Evolutionary conservation across 345 rosid species (phyloP).

Genomic region (Balakata baccata): DNA sequence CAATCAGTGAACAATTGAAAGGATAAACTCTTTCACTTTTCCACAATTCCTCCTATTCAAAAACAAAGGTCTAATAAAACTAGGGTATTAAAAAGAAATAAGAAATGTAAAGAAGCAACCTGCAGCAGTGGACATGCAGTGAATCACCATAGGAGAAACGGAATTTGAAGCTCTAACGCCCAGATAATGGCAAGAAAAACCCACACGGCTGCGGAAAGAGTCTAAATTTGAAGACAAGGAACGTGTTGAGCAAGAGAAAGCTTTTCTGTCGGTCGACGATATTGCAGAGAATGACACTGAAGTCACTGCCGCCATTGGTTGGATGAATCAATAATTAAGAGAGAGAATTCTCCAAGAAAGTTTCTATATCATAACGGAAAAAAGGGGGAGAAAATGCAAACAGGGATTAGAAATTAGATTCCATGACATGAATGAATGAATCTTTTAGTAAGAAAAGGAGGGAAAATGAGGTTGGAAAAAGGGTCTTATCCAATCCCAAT

Average conservation of each 20-base stretch:
- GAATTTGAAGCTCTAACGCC: constrained; percentile 40
- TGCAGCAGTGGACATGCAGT: constrained; percentile 56
- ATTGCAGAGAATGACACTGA: constrained; percentile 71
- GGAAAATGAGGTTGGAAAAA: constrained; percentile 22
- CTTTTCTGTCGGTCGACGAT: constrained; percentile 35
- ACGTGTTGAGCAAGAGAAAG: constrained; percentile 33
- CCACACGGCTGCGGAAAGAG: constrained; percentile 37
- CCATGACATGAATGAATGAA: not conserved
- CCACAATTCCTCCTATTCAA: not conserved
- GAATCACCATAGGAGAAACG: constrained; percentile 46
- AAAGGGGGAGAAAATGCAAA: not conserved
- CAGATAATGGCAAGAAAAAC: constrained; percentile 33
- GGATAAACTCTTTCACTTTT: not conserved
- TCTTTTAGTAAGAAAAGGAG: constrained; percentile 19
- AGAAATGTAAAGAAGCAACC: constrained; percentile 33
- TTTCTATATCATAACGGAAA: not conserved
- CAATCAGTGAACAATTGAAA: not conserved
- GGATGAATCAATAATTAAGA: not conserved
- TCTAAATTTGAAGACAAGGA: constrained; percentile 40
- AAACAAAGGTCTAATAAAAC: not conserved
- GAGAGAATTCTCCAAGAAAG: not conserved
- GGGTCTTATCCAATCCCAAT: constrained; percentile 36
- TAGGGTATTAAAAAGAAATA: not conserved
- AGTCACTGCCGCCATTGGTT: constrained; percentile 59
- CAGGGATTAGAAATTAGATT: not conserved